Percentiles rank a stretch among this genome's conserved stretches.
Evolutionary conservation across 2,329 filamentous ascomycete genomes (phyloP).

Genomic region (Ascochyta viciae-villosae): DNA sequence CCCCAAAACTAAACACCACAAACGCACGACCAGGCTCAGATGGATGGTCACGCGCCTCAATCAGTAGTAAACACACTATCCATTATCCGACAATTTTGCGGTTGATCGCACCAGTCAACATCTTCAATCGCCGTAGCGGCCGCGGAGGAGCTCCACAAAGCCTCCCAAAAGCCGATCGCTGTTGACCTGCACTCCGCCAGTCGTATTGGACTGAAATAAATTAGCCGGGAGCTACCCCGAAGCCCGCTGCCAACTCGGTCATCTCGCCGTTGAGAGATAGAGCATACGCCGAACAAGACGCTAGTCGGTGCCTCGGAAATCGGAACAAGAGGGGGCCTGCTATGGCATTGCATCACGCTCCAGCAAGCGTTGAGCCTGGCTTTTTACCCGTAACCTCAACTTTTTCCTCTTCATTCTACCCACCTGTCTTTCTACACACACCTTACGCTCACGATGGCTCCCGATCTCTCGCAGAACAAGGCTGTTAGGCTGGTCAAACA

Average conservation of each 20-base stretch:
- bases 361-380: slow-evolving; percentile 54
- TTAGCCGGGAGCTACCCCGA: slow-evolving; percentile 27
- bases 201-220: slow-evolving; percentile 6
- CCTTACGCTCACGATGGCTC: slow-evolving; percentile 59
- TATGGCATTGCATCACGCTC: slow-evolving; percentile 12
- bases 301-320: slow-evolving; percentile 17
- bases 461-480: slow-evolving; percentile 55
- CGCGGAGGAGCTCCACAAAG: slow-evolving; percentile 16
- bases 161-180: slow-evolving; percentile 9
- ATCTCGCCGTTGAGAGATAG: slow-evolving; percentile 12
- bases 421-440: neutral
- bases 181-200: neutral
- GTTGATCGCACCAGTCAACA: neutral
- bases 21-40: neutral
- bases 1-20: neutral
- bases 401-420: neutral
- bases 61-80: neutral
- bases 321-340: slow-evolving; percentile 14
- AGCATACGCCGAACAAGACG: slow-evolving; percentile 18
- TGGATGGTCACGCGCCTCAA: neutral
- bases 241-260: slow-evolving; percentile 19
- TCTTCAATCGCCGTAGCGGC: slow-evolving; percentile 15
- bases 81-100: neutral
- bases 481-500: slow-evolving; percentile 61
- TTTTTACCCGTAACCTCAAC: slow-evolving; percentile 7